Percentiles rank a stretch among this genome's conserved stretches.
Conservation (phyloP, 768 basidiomycete genomes). For the Clavaria fumosa region DNA sequence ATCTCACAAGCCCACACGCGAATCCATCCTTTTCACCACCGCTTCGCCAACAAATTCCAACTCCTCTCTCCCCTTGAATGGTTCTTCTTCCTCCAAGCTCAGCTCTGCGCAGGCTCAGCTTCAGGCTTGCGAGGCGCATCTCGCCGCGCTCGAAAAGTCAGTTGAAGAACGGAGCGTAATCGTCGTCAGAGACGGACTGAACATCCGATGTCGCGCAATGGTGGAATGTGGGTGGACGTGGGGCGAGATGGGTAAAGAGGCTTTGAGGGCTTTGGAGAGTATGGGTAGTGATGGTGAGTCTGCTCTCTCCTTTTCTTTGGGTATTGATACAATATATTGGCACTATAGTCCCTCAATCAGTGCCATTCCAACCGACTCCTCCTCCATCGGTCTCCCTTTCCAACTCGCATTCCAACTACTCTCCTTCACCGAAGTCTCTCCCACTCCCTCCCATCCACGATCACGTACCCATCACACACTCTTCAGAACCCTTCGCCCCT, state of each 20-base stretch:
- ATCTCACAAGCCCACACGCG: constrained; percentile 25
- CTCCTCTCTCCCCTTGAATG: constrained; percentile 23
- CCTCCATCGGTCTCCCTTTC: background rate
- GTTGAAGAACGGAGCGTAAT: constrained; percentile 35
- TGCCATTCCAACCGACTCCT: too few species aligned
- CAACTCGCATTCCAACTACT: too few species aligned
- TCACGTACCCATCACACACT: too few species aligned
- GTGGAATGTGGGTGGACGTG: constrained; percentile 55
- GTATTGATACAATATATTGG: too few species aligned
- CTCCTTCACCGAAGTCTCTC: too few species aligned
- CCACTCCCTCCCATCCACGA: too few species aligned
- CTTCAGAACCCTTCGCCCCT: too few species aligned
- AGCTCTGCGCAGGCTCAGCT: constrained; percentile 56
- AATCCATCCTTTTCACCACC: constrained; percentile 20
- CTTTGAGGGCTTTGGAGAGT: constrained; percentile 28
- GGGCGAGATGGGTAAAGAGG: constrained; percentile 52
- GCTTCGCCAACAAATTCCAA: constrained; percentile 29
- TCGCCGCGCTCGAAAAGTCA: constrained; percentile 54
- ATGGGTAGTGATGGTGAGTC: constrained; percentile 12
- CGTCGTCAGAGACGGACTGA: constrained; percentile 48
- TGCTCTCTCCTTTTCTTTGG: background rate
- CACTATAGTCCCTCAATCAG: too few species aligned
- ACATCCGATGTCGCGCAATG: constrained; percentile 46
- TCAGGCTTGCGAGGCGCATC: constrained; percentile 67
- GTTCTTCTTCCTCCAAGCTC: constrained; percentile 32